phyloP scores from a whole-genome alignment of 179 eudicot genomes.

The Silene coronaria region DNA sequence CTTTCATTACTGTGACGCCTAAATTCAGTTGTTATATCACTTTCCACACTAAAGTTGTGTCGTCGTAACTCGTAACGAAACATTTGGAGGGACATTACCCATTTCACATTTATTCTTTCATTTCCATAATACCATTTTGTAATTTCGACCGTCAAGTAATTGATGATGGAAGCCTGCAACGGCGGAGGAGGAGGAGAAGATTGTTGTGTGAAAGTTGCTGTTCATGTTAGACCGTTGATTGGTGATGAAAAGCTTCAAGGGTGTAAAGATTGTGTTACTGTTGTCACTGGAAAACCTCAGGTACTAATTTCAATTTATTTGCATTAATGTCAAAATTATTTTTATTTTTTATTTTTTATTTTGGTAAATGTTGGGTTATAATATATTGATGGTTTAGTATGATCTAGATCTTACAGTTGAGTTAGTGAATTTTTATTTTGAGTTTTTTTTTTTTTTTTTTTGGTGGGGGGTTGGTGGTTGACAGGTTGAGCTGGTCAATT shows the following conservation, averaged over 20 bases:
- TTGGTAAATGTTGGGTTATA: neutral
- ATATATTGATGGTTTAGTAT: slow-evolving; percentile 10
- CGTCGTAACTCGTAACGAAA: neutral
- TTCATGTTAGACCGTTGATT: slow-evolving; percentile 83
- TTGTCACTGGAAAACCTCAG: slow-evolving; percentile 78
- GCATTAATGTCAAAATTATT: neutral
- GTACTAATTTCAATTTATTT: slow-evolving; percentile 22
- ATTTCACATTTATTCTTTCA: slow-evolving; percentile 1
- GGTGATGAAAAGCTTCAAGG: slow-evolving; percentile 93
- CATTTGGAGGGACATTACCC: neutral
- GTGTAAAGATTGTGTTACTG: slow-evolving; percentile 83
- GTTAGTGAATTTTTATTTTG: slow-evolving; percentile 16
- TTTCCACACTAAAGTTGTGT: slow-evolving; percentile 15
- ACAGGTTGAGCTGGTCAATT: slow-evolving; percentile 1
- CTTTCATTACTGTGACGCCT: slow-evolving; percentile 9
- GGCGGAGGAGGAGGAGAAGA: slow-evolving; percentile 47
- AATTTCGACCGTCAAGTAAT: too few species aligned
- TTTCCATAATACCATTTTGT: neutral
- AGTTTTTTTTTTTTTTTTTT: neutral
- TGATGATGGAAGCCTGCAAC: slow-evolving; percentile 34
- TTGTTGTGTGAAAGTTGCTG: slow-evolving; percentile 92
- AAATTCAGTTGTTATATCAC: slow-evolving; percentile 27
- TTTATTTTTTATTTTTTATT: neutral
- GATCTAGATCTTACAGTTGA: slow-evolving; percentile 32
- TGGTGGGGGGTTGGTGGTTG: slow-evolving; percentile 1